These are phyloP conservation scores for Hypoxylon fragiforme DNA, from an alignment of 495 filamentous ascomycete species.

Conservation along the genomic window DNA sequence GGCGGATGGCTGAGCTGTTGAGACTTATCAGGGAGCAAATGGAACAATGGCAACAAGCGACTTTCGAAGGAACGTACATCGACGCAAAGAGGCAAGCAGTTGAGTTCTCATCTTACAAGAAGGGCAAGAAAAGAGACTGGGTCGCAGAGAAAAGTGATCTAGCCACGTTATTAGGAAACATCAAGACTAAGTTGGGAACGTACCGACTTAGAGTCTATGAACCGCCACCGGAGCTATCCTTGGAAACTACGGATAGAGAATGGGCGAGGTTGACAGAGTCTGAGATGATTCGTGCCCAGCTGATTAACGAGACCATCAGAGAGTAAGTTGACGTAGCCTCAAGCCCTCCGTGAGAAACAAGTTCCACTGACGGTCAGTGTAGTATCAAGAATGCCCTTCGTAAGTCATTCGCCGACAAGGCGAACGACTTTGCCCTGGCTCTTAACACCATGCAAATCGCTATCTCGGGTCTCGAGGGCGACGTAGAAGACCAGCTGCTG, in stretches of 20 bases:
- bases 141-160: slow-evolving; percentile 97
- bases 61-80: slow-evolving; percentile 87
- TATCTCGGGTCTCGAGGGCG: slow-evolving; percentile 91
- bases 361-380: slow-evolving; percentile 14
- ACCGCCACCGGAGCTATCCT: slow-evolving; percentile 75
- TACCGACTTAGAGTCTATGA: slow-evolving; percentile 90
- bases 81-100: slow-evolving; percentile 87
- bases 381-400: slow-evolving; percentile 95
- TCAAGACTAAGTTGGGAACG: slow-evolving; percentile 96
- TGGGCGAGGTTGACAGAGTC: slow-evolving; percentile 78
- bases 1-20: slow-evolving; percentile 78
- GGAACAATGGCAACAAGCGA: slow-evolving; percentile 72
- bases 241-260: slow-evolving; percentile 78
- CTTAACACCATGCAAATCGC: slow-evolving; percentile 90
- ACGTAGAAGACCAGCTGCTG: slow-evolving; percentile 87
- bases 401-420: slow-evolving; percentile 89
- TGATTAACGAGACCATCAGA: slow-evolving; percentile 96
- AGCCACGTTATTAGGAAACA: slow-evolving; percentile 91
- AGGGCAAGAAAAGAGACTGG: slow-evolving; percentile 86
- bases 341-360: neutral
- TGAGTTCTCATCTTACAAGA: slow-evolving; percentile 85
- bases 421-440: slow-evolving; percentile 93
- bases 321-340: slow-evolving; percentile 58
- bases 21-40: slow-evolving; percentile 72
- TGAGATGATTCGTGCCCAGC: slow-evolving; percentile 83